Percentiles rank a stretch among this genome's conserved stretches.
phyloP scores from a whole-genome alignment of 2,329 filamentous ascomycete genomes.

The Paracorniculantispora psalliotae region DNA sequence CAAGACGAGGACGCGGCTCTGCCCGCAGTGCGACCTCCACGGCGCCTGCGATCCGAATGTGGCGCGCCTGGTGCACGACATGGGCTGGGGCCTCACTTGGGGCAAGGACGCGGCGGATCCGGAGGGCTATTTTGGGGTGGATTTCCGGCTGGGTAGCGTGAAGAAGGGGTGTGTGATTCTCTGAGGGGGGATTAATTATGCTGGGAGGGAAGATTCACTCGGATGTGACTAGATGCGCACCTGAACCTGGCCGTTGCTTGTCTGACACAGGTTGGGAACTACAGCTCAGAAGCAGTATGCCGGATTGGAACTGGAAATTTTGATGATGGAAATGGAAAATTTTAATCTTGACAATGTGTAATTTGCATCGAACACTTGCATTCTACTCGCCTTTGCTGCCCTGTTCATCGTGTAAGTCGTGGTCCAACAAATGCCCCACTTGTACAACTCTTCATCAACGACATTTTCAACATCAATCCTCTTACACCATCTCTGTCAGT shows the following conservation, averaged over 20 bases:
- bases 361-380: background rate
- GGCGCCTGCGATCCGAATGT: constrained; percentile 43
- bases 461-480: constrained; percentile 11
- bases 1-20: constrained; percentile 32
- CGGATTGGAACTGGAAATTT: too few species aligned
- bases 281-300: too few species aligned
- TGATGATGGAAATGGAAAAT: background rate
- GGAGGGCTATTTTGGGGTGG: constrained; percentile 31
- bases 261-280: background rate
- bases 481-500: constrained; percentile 2
- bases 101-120: constrained; percentile 38
- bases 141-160: constrained; percentile 24
- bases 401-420: constrained; percentile 1
- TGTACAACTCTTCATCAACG: background rate
- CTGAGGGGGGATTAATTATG: constrained; percentile 18
- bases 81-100: constrained; percentile 42
- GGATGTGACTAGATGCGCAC: too few species aligned
- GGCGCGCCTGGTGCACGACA: constrained; percentile 40
- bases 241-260: background rate
- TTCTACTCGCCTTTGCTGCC: background rate
- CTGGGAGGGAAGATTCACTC: background rate
- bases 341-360: background rate
- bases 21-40: constrained; percentile 37
- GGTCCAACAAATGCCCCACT: constrained; percentile 1
- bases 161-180: constrained; percentile 26